phyloP scores from a whole-genome alignment of 2,329 filamentous ascomycete genomes.

The Cercospora canescens region DNA sequence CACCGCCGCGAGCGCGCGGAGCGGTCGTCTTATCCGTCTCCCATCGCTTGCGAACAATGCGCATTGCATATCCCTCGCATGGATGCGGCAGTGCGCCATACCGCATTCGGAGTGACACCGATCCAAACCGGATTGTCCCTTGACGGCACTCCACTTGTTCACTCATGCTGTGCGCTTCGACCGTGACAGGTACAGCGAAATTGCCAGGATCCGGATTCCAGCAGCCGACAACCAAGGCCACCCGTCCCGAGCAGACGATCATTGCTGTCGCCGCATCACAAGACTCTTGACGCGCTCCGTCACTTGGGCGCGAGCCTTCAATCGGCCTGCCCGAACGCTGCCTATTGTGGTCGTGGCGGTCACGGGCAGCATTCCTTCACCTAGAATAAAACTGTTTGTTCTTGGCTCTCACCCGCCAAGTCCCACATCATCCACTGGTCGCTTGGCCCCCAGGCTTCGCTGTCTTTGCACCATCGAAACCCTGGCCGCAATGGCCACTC shows the following conservation, averaged over 20 bases:
- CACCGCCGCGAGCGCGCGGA: neutral
- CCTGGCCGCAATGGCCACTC: conserved; percentile 2
- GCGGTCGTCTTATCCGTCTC: neutral
- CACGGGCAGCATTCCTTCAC: conserved; percentile 3
- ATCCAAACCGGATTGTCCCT: conserved; percentile 3
- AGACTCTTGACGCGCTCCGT: neutral
- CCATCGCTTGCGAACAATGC: neutral
- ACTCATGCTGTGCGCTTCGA: conserved; percentile 6
- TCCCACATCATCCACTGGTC: conserved; percentile 10
- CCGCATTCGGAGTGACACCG: conserved; percentile 12
- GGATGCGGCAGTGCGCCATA: conserved; percentile 2
- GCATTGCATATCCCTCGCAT: neutral
- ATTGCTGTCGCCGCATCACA: neutral
- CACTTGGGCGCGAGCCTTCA: neutral
- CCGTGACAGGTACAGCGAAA: neutral
- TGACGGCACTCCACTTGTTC: conserved; percentile 11
- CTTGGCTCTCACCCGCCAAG: conserved; percentile 13
- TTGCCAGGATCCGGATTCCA: conserved; percentile 1
- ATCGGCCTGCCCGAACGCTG: neutral
- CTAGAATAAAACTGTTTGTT: conserved; percentile 8
- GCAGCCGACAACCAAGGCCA: neutral
- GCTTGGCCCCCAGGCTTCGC: conserved; percentile 12
- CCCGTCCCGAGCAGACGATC: neutral
- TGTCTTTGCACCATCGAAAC: conserved; percentile 8
- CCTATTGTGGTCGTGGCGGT: neutral